A percentile compares a stretch with the other conserved stretches of the same genome.
Evolutionary conservation across 1,139 yeast species (phyloP).

Genomic region (Geotrichum australiense): DNA sequence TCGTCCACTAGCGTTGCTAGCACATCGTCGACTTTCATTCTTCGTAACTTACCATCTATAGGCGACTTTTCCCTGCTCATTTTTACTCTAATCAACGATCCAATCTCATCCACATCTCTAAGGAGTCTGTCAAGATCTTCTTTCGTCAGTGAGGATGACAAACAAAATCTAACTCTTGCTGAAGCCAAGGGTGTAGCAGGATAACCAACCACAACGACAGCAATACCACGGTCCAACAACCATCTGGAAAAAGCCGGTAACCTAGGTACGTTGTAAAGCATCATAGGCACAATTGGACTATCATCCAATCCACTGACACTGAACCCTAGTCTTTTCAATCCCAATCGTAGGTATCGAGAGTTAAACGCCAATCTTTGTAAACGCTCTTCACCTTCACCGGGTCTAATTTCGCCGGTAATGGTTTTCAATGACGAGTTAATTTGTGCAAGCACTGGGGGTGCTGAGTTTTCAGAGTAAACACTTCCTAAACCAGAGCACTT

Average conservation of each 20-base stretch:
- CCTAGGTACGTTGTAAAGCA: constrained; percentile 83
- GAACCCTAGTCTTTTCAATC: constrained; percentile 85
- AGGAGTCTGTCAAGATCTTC: constrained; percentile 84
- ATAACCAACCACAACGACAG: constrained; percentile 93
- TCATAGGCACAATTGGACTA: constrained; percentile 88
- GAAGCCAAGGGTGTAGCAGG: constrained; percentile 94
- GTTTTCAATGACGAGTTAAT: constrained; percentile 73
- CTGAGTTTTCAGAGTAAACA: constrained; percentile 72
- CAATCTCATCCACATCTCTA: constrained; percentile 66
- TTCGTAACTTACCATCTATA: constrained; percentile 48
- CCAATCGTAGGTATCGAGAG: constrained; percentile 85
- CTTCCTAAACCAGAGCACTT: constrained; percentile 68
- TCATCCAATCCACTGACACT: constrained; percentile 94
- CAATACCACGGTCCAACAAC: constrained; percentile 72
- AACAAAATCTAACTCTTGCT: constrained; percentile 88
- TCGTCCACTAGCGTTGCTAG: constrained; percentile 67
- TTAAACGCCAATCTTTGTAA: constrained; percentile 91
- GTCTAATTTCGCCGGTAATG: constrained; percentile 72
- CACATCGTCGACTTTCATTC: constrained; percentile 74
- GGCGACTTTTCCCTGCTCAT: constrained; percentile 40
- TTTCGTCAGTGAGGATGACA: constrained; percentile 85
- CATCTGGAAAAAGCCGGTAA: constrained; percentile 89
- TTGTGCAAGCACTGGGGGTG: constrained; percentile 92
- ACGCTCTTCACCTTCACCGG: constrained; percentile 91
- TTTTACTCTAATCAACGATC: constrained; percentile 69